Evolutionary conservation across 169 alveolate species (phyloP).

Genomic region (Amoebophrya sp.): DNA sequence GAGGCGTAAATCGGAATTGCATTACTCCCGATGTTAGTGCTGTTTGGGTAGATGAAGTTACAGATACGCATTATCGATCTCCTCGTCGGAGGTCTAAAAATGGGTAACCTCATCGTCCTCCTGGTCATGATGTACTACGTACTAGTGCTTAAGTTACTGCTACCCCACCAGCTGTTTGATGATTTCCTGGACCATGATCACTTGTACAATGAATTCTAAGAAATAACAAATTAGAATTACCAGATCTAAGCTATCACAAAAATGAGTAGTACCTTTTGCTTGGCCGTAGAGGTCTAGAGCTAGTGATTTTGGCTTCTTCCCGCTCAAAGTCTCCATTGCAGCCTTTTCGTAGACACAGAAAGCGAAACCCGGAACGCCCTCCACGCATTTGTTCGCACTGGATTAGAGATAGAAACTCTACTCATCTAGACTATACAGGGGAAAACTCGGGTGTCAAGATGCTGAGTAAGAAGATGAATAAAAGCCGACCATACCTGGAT

Average conservation of each 20-base stretch:
- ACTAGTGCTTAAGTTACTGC: conserved; percentile 29
- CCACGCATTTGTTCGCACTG: conserved; percentile 55
- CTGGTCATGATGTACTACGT: background rate
- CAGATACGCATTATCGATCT: too few species aligned
- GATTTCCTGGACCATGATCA: too few species aligned
- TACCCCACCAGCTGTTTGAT: too few species aligned
- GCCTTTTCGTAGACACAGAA: conserved; percentile 48
- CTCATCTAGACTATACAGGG: too few species aligned
- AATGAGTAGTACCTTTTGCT: conserved; percentile 38
- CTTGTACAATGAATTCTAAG: too few species aligned
- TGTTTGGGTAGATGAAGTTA: too few species aligned
- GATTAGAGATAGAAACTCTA: too few species aligned
- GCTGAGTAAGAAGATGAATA: too few species aligned
- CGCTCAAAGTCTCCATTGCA: background rate
- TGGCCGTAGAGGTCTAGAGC: conserved; percentile 58
- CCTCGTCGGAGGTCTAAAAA: background rate
- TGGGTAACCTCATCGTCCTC: background rate
- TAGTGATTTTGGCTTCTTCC: conserved; percentile 49
- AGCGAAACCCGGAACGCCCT: conserved; percentile 62
- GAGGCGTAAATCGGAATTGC: conserved; percentile 61
- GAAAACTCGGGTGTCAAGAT: too few species aligned
- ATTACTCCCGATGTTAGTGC: conserved; percentile 31
- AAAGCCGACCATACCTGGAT: too few species aligned
- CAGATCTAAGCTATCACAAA: background rate
- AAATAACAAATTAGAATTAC: background rate